Evolutionary conservation across 1,139 yeast genomes (phyloP).

Genomic region (Insectozyma bohioensis): DNA sequence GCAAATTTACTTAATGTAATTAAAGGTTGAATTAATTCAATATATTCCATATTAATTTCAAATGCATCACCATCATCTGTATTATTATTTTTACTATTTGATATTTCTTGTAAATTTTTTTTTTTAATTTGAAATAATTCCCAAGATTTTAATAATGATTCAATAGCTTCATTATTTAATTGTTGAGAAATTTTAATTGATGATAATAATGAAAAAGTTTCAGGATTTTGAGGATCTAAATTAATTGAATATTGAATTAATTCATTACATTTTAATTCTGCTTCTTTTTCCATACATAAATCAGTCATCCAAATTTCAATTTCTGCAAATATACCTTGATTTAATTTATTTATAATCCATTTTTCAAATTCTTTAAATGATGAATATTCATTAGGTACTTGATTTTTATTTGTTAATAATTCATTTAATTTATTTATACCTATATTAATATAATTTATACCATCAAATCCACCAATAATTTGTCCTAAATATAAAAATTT

Average conservation of each 20-base stretch:
- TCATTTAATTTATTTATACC: constrained; percentile 58
- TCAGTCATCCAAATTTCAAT: constrained; percentile 99
- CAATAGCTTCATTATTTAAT: constrained; percentile 66
- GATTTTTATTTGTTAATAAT: constrained; percentile 28
- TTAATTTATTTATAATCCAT: constrained; percentile 53
- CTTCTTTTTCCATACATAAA: constrained; percentile 89
- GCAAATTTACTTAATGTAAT: constrained; percentile 71
- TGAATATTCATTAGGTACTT: constrained; percentile 21
- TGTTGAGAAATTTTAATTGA: constrained; percentile 92
- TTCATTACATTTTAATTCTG: constrained; percentile 77
- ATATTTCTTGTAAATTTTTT: constrained; percentile 46
- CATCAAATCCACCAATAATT: constrained; percentile 79
- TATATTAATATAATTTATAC: constrained; percentile 60
- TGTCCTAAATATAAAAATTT: constrained; percentile 92
- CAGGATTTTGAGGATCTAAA: constrained; percentile 65
- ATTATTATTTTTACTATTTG: constrained; percentile 25
- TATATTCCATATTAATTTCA: constrained; percentile 51
- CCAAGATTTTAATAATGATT: constrained; percentile 76
- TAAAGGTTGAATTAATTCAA: constrained; percentile 67
- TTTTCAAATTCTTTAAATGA: constrained; percentile 27
- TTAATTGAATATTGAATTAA: constrained; percentile 65
- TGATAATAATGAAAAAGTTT: constrained; percentile 78
- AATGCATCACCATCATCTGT: constrained; percentile 30
- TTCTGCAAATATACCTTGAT: constrained; percentile 78
- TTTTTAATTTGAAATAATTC: constrained; percentile 56